phyloP scores from a whole-genome alignment of 805 yeast species.

The Suhomyces emberorum region DNA sequence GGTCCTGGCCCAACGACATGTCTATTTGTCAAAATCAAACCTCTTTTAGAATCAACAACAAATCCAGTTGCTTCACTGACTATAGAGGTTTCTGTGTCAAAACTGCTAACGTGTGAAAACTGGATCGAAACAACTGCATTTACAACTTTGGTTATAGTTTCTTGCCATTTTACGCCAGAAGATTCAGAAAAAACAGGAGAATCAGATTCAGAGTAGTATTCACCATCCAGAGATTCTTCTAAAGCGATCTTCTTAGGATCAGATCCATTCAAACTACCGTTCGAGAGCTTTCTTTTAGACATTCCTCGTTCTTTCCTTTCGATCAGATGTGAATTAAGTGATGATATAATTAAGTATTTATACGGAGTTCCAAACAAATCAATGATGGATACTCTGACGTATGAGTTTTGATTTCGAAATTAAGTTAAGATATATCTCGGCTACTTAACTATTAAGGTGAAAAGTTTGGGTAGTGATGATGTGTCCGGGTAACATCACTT shows the following conservation, averaged over 20 bases:
- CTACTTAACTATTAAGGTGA: neutral
- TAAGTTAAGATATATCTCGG: too few species aligned
- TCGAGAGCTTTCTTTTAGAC: conserved; percentile 10
- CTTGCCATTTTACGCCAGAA: conserved; percentile 12
- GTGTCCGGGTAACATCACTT: neutral
- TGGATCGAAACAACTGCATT: conserved; percentile 81
- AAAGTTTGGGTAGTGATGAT: neutral
- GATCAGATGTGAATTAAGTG: too few species aligned
- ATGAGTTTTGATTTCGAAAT: too few species aligned
- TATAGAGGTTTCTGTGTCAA: conserved; percentile 79
- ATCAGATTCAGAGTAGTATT: conserved; percentile 8
- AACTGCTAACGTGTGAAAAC: conserved; percentile 80
- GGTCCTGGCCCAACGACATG: conserved; percentile 98
- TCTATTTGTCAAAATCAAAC: conserved; percentile 85
- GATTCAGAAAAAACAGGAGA: conserved; percentile 3
- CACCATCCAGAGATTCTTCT: conserved; percentile 7
- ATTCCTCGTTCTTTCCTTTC: neutral
- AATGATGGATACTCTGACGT: neutral
- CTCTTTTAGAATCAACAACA: conserved; percentile 78
- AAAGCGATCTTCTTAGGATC: conserved; percentile 3
- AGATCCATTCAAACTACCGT: conserved; percentile 6
- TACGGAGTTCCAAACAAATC: neutral
- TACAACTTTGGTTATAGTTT: conserved; percentile 15
- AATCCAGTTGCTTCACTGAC: conserved; percentile 95
- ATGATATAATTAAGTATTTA: too few species aligned